Evolutionary conservation across 805 yeast species (phyloP), one percentile per base, ranked within the genome.

Genomic region (Saturnispora silvae): DNA sequence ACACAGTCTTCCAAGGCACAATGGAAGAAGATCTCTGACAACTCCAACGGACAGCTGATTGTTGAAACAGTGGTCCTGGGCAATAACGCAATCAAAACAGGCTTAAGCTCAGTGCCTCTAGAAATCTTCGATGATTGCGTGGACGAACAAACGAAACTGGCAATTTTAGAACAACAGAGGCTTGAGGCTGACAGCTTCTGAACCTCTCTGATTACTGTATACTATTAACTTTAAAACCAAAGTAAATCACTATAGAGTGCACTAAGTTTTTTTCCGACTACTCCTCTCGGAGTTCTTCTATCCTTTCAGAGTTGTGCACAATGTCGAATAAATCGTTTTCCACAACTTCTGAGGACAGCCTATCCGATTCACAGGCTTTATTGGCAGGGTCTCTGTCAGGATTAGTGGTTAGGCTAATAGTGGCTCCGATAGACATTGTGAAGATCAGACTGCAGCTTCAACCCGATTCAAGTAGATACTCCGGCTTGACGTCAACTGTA

Each of bases 351-450:
- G 31, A 26, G 11, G 31, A 46, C 5, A 70, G 13, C 13, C 10
- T 37, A 10, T 28, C 27, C n/a, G 33, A 20, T 10, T 5, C 13
- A 5, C 40, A 74, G 45, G 72, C 89, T 4, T 51, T 76, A 6
- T 28, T 76, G 0, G 82, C 89, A 1, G 95, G 95, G 1, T 75
- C 82, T 0, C 45, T 70, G 0, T 76, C 92, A 0, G 94, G 94
- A 0, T 51, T 77, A 9, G 55, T 70, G 1, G 66, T 81, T 0
- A 45, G 77, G 33, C 54, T 54, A 19, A 56, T 61, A n/a, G 62
- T 65, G 1, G 87, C 95, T 2, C 95, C 95, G 3, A 58, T 84
- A 28, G 95, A 83, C 48, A 77, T 82, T 11, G 54, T 83, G 37
- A 84, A 84, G 56, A 82, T 83, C 45, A 62, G 94, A 37, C 61